Percentiles rank a stretch among this genome's conserved stretches.
Conservation (phyloP, 2,329 filamentous ascomycete species). For the Cladophialophora exuberans region DNA sequence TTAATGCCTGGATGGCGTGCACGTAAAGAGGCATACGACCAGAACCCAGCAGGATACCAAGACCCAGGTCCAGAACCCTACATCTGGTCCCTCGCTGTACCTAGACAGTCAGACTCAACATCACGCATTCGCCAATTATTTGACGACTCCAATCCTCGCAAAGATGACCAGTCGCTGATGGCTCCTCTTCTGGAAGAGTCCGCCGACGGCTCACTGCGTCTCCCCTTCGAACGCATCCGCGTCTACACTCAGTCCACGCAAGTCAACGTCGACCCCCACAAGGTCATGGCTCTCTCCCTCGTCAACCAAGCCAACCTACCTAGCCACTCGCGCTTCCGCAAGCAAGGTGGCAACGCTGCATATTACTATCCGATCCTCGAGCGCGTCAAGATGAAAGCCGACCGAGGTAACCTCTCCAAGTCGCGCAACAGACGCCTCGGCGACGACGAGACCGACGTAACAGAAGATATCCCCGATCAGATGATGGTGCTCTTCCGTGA, state of each 20-base stretch:
- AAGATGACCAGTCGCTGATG: constrained; percentile 58
- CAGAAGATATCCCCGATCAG: constrained; percentile 49
- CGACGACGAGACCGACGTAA: constrained; percentile 41
- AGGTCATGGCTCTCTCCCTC: constrained; percentile 61
- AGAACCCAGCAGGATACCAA: constrained; percentile 54
- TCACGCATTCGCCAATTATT: constrained; percentile 60
- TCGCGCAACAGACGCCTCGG: constrained; percentile 40
- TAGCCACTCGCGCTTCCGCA: constrained; percentile 36
- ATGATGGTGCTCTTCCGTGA: constrained; percentile 57
- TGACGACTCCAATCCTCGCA: constrained; percentile 55
- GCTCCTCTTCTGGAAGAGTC: constrained; percentile 40
- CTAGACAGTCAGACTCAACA: constrained; percentile 51
- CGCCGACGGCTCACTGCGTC: constrained; percentile 45
- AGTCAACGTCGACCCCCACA: constrained; percentile 56
- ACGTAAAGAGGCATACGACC: constrained; percentile 51
- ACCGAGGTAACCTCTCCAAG: constrained; percentile 41
- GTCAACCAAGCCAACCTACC: constrained; percentile 51
- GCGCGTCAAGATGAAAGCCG: constrained; percentile 52
- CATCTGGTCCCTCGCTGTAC: constrained; percentile 64
- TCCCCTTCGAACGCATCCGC: constrained; percentile 53
- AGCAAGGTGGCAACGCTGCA: constrained; percentile 53
- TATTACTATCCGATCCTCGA: constrained; percentile 63
- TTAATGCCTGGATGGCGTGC: constrained; percentile 52
- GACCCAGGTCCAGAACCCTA: constrained; percentile 58
- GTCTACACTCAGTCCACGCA: constrained; percentile 65